Evolutionary conservation across 108 stramenopile genomes (phyloP), one percentile per base, ranked within the genome.

Genomic region (Nannochloropsis oceanica): DNA sequence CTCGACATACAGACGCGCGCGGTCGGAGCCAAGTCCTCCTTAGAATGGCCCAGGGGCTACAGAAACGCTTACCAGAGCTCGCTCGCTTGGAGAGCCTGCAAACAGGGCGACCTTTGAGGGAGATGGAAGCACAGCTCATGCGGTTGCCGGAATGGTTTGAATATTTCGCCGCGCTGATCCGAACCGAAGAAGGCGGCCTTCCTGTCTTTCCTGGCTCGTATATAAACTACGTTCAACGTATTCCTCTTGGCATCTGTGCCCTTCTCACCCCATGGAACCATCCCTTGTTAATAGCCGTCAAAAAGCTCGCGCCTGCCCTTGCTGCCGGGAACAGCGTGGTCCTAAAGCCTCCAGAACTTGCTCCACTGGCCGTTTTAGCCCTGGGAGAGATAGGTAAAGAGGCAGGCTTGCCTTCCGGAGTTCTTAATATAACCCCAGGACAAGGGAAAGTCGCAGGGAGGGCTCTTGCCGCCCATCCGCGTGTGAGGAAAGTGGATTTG

Each of bases 251-350:
- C 14, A 95, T 95, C 27, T 94, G 95, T 25, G 95, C 94, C 2
- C 86, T 79, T 13, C 80, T 90, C 44, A 94, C 93, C 91, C 95
- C 96, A 8, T 94, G 92, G 11, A 95, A 93, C 44, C 94, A 96
- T 88, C 95, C 95, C 82, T 83, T 95, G 44, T 86, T 95, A 11
- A 87, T 96, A 84, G 93, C 93, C 20, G 43, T 95, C 25, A 80
- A 90, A 59, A 93, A 93, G 84, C 44, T 93, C 44, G 90, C 91
- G 27, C 97, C 97, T 11, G 96, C 96, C 0, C 88, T 97, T 43
- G 95, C 93, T 20, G 94, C 94, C 12, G 97, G 97, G 2, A 96
- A 95, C 91, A 91, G 94, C 18, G 93, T 93, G 9, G 93, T 97
- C 12, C 89, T 96, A 27, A 97, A 97, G 86, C 97, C 97, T 12